Percentiles rank a stretch among this genome's conserved stretches.
Evolutionary conservation across 2,329 filamentous ascomycete genomes (phyloP).

Genomic region (Hypomyces rosellus): DNA sequence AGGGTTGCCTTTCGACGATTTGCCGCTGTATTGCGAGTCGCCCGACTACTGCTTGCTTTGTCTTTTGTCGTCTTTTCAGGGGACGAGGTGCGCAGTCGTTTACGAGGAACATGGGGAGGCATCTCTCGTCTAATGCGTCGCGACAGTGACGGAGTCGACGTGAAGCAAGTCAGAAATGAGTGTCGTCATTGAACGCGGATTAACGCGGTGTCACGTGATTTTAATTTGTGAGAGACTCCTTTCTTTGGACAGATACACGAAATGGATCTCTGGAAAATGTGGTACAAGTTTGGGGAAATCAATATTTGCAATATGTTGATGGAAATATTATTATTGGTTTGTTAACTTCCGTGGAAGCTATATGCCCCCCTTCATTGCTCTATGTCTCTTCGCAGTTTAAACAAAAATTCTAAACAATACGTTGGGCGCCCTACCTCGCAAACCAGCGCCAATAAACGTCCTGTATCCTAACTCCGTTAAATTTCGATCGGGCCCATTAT

Average conservation of each 20-base stretch:
- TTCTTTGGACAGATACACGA: too few relatives aligned
- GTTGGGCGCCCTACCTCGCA: background rate
- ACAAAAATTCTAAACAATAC: background rate
- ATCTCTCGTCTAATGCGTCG: conserved; percentile 33
- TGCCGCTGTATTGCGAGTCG: conserved; percentile 11
- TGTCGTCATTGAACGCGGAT: conserved; percentile 23
- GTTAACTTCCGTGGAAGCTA: background rate
- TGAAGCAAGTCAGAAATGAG: background rate
- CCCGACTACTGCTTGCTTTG: conserved; percentile 22
- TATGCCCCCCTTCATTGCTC: too few relatives aligned
- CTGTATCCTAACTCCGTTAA: background rate
- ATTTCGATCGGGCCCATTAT: background rate
- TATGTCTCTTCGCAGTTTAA: too few relatives aligned
- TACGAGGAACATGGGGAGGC: conserved; percentile 63
- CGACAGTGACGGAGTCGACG: background rate
- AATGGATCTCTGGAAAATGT: too few relatives aligned
- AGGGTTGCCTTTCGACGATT: conserved; percentile 47
- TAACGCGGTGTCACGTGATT: conserved; percentile 25
- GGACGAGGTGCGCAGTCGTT: conserved; percentile 51
- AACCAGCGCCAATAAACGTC: background rate
- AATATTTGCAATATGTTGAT: background rate
- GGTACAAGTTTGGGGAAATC: background rate
- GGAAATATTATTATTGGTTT: background rate
- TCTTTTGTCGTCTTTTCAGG: conserved; percentile 20
- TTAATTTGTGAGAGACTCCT: too few relatives aligned